Base-by-base conservation (phyloP, 225 moss, liverwort and hornwort genomes). In the Takakia lepidozioides region DNA sequence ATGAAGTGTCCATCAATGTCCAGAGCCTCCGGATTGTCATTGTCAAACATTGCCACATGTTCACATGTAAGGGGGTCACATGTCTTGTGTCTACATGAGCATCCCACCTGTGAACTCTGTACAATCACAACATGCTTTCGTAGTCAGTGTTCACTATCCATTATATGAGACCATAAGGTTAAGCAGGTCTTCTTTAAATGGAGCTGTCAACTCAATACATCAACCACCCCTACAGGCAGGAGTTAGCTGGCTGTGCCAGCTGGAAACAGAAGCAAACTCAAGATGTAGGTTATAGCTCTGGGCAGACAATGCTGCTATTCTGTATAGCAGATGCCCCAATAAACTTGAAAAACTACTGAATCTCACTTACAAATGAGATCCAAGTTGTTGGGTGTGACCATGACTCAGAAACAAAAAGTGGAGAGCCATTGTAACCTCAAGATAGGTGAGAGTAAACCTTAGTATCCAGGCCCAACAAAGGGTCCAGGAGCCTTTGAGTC, bases 1-100 rank as follows among this genome's bases (percentile, higher is more conserved):
- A 91, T 85, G 19, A 72, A 78, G 16, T 76, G 61, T 40, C 87
- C 91, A 68, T 76, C 62, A 10, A 98, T 78, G 54, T 85, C 81
- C 64, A 72, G 63, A 49, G 98, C 91, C 41, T 81, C 91, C 37
- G 69, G 49, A 68, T 98, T 98, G 64, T 98, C 98, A 62, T 71
- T 82, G 58, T 98, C 98, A 74, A 98, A 98, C 66, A 91, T 77
- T 36, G 70, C 57, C 16, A 98, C 87, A 69, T 98, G 98, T 20
- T 87, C 91, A 64, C 98, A 98, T 10, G 48, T 61, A 36, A 69
- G 60, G 32, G 98, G 80, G 48, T 66, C 64, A 51, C 98, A 98
- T 48, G 67, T 68, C 0, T 58, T 74, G 55, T 46, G 70, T 38
- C 54, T 65, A 57, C 98, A 98, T n/a, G 80, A 78, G 63, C 98